Evolutionary conservation across 2,329 filamentous ascomycete genomes (phyloP), one percentile per base, ranked within the genome.

Genomic region (Aspergillus persii): DNA sequence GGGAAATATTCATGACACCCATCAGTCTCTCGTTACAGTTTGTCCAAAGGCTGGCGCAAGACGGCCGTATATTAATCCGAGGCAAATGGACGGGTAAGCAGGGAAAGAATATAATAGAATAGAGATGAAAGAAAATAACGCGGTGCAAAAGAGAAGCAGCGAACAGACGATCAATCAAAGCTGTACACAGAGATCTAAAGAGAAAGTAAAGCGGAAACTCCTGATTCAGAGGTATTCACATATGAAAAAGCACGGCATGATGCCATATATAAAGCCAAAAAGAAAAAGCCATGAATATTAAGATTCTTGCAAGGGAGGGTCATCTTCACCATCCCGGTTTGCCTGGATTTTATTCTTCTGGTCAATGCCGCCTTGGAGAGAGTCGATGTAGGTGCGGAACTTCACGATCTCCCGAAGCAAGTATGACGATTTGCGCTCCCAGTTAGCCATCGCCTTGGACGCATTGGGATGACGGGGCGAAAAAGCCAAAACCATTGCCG

Each of bases 361-460:
- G 33, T 73, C 77, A 66, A 90, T 86, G 0, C 93, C 93, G 41
- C 86, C 84, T 59, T 87, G 83, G 53, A 99, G 79, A 36, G 87
- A 88, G 74, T 98, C 95, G 66, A 97, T 93, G 71, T 98, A 99
- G 0, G 93, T 98, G 61, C 89, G 84, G 78, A 96, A 98, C 76
- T 98, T 98, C 75, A 98, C 92, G 74, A 96, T 97, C 79, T 99
- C 95, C 39, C 91, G 84, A 11, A 98, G 82, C 46, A 99, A 79
- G 72, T 98, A 96, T 31, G 91, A 89, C 57, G 91, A 96, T 80
- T 98, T 98, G 71, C 90, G 88, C 80, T 99, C 93, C 94, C 95
- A 99, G 76, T 99, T 99, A 23, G 88, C 84, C 90, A 98, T 94
- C 15, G 94, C 92, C 76, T 90, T 93, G 62, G 80, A 81, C 15